Evolutionary conservation across 306 rosid genomes (phyloP), one percentile per base, ranked within the genome.

Genomic region (Cicer bijugum): DNA sequence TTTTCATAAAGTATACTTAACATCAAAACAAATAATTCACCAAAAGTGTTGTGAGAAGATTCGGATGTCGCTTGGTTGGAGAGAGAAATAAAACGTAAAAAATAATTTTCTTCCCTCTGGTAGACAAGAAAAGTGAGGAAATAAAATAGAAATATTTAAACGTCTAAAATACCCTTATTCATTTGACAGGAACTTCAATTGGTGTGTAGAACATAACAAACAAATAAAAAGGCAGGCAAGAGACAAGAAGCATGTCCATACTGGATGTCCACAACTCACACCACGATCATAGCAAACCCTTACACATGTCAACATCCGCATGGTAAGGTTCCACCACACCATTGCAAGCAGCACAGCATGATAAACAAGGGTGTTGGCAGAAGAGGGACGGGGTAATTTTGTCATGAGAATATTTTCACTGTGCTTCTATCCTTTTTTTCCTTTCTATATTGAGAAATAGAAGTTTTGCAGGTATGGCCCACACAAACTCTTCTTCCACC

Each of bases 1-100:
- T 40, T 78, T 74, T 52, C 48, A 8, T n/a, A 20, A 42, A 38
- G 39, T 17, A 53, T 52, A 35, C 6, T 1, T 10, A 33, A 55
- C 77, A 73, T 23, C 9, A 55, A 40, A 63, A 35, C 38, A 17
- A 6, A 59, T 40, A 23, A 28, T 55, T 69, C 17, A 52, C 67
- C 17, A 10, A 16, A 16, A 64, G 37, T 55, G 7, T 19, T 4
- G 37, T 23, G 28, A 15, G 57, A 52, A n/a, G 20, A 50, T 50
- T 50, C 5, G 56, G 56, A 6, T n/a, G n/a, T 50, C 14, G 56
- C 20, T 14, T 50, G 20, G 17, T 50, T 50, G 56, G 56, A 50
- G 56, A 50, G 56, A 50, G 23, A 15, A 15, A 52, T 11, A 52
- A 52, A 52, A 52, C 28, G 1, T 52, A 2, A 52, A 52, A 52